Evolutionary conservation across 1,139 yeast species (phyloP), one percentile per base, ranked within the genome.

Genomic region (Protomyces gravidus): DNA sequence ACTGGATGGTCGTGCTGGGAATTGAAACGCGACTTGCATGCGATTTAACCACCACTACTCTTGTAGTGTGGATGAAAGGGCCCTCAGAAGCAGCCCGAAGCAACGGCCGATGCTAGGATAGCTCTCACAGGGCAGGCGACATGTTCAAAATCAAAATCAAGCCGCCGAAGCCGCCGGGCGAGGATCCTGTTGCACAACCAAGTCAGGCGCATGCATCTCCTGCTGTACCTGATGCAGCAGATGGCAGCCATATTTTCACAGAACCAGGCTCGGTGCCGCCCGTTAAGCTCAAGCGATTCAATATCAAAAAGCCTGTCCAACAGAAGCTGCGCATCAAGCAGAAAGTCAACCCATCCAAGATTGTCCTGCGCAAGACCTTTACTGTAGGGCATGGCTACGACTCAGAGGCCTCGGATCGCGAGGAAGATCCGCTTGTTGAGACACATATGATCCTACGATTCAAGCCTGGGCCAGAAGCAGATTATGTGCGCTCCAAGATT

Each of bases 381-480:
- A 79, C 86, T 7, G 95, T 96, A 0, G 96, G 96, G 1, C 96
- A 90, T 67, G 97, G 97, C 0, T 92, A 92, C 71, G 98, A 92
- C 69, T 86, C 96, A 1, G 98, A 92, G 68, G 97, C 96, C 9
- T 96, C 97, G 1, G 97, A 92, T 67, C 75, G 89, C 48, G 98
- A 92, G 70, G 97, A 89, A 62, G 97, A 92, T 68, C 98, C 98
- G 0, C 75, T 89, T 65, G 76, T 89, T 26, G 97, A 92, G 69
- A 95, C 87, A 65, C 96, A 95, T 0, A 79, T 92, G 2, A 76
- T 89, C 1, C 71, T 92, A 52, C 77, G 98, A 55, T 85, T 92
- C 75, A 69, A 87, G 9, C 86, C 92, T 21, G 96, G 89, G 65
- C 79, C 84, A 30, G 89, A 86, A 66, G 72, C 88, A 55, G 96